These are phyloP conservation scores for Fraxinus angustifolia DNA, from an alignment of 305 asterid genomes.

Conservation along the genomic window DNA sequence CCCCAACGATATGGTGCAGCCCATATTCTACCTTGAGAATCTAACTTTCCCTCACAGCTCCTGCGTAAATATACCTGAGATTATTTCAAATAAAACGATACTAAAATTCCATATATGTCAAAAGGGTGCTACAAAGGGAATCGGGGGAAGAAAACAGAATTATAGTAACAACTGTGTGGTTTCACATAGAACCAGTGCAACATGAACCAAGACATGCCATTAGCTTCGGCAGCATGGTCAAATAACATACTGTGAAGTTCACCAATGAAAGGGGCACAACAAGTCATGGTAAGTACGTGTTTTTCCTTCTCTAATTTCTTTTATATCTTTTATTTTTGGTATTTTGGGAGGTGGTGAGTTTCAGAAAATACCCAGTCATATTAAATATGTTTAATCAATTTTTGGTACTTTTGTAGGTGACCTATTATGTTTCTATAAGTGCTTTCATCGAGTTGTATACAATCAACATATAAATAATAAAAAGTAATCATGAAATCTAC, in stretches of 20 bases:
- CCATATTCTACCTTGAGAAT: conserved; percentile 71
- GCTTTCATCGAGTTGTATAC: not conserved
- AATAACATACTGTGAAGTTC: not conserved
- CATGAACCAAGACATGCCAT: not conserved
- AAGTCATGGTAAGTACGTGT: not conserved
- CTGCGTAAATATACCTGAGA: conserved; percentile 98
- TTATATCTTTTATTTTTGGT: not conserved
- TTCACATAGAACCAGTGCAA: conserved; percentile 3
- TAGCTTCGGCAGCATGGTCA: not conserved
- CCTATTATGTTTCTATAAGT: not conserved
- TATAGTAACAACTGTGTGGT: not conserved
- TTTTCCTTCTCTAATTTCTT: not conserved
- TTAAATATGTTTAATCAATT: not conserved
- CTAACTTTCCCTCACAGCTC: conserved; percentile 72
- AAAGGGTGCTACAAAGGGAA: not conserved
- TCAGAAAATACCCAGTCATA: not conserved
- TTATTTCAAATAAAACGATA: conserved; percentile 42
- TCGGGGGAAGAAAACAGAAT: not conserved
- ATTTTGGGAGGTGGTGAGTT: not conserved
- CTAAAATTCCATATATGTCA: conserved; percentile 26
- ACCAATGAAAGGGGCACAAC: not conserved
- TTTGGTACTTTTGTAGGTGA: not conserved
- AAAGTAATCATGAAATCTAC: not conserved
- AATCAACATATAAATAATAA: not conserved
- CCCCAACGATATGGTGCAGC: conserved; percentile 98